Evolutionary conservation across 2,329 filamentous ascomycete genomes (phyloP).

Genomic region (Cryphonectria naterciae): DNA sequence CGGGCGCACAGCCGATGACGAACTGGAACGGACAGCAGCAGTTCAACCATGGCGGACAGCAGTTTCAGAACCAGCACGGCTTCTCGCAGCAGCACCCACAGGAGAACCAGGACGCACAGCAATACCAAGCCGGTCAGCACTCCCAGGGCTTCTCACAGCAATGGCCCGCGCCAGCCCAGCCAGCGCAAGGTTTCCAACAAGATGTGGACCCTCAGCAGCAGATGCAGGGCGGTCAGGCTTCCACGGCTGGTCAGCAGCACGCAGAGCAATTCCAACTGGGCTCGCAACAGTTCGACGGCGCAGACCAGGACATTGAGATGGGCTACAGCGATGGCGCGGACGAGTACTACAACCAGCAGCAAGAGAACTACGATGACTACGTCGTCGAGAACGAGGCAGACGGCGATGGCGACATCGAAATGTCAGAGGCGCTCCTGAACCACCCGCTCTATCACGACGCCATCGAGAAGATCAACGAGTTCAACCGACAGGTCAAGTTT

Average conservation of each 20-base stretch:
- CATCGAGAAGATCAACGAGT: constrained; percentile 12
- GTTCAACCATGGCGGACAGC: not conserved
- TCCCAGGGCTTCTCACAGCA: not conserved
- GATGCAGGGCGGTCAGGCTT: not conserved
- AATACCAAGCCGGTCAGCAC: not conserved
- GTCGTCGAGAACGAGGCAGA: not conserved
- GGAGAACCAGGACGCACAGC: not conserved
- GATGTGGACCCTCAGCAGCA: not conserved
- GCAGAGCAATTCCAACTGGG: not conserved
- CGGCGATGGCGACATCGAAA: not conserved
- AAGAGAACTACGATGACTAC: not conserved
- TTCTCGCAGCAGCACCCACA: not conserved
- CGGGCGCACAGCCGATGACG: not conserved
- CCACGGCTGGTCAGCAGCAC: not conserved
- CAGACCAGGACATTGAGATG: not conserved
- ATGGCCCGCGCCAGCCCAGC: not conserved
- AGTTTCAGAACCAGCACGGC: not conserved
- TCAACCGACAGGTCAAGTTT: not conserved
- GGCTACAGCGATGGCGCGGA: not conserved
- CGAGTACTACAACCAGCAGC: not conserved
- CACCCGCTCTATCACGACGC: constrained; percentile 9
- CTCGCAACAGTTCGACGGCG: not conserved
- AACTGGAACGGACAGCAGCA: not conserved
- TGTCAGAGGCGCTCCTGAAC: not conserved
- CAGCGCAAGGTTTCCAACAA: not conserved